phyloP scores from a whole-genome alignment of 1,284 basidiomycete genomes.

The Cutaneotrichosporon spelunceum region DNA sequence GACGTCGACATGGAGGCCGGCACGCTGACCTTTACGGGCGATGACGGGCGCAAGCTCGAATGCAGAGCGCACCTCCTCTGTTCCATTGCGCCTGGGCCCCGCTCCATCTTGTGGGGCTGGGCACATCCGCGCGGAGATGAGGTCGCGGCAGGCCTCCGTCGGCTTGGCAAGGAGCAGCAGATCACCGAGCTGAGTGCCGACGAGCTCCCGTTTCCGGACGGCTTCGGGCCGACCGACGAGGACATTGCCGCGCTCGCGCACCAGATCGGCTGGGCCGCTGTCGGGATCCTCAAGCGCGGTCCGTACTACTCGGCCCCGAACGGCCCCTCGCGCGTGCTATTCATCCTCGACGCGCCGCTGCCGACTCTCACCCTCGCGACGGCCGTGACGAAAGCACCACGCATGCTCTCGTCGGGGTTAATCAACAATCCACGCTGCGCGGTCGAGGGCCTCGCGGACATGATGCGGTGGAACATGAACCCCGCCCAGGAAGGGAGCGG shows the following conservation, averaged over 20 bases:
- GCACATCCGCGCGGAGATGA: slow-evolving; percentile 13
- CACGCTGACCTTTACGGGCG: not conserved
- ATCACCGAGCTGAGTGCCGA: not conserved
- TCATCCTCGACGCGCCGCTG: slow-evolving; percentile 11
- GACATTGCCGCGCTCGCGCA: slow-evolving; percentile 11
- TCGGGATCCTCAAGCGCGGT: not conserved
- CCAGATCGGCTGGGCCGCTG: slow-evolving; percentile 9
- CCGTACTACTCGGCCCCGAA: slow-evolving; percentile 14
- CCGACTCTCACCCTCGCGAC: not conserved
- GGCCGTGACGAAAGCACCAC: not conserved
- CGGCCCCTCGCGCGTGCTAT: slow-evolving; percentile 3
- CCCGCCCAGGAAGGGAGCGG: not conserved
- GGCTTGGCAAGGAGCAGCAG: not conserved
- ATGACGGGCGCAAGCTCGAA: not conserved
- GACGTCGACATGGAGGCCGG: slow-evolving; percentile 7
- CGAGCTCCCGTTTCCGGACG: slow-evolving; percentile 13
- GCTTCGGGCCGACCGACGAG: not conserved
- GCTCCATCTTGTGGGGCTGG: slow-evolving; percentile 13
- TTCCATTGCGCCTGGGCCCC: slow-evolving; percentile 8
- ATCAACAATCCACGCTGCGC: slow-evolving; percentile 1
- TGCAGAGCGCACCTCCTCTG: slow-evolving; percentile 7
- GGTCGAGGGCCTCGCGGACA: not conserved
- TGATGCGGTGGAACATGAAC: not conserved
- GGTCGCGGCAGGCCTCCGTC: not conserved
- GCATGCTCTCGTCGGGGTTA: not conserved